Percentiles rank a stretch among this genome's conserved stretches.
Conservation (phyloP, 2,329 filamentous ascomycete genomes). For the Aureobasidium zeae region DNA sequence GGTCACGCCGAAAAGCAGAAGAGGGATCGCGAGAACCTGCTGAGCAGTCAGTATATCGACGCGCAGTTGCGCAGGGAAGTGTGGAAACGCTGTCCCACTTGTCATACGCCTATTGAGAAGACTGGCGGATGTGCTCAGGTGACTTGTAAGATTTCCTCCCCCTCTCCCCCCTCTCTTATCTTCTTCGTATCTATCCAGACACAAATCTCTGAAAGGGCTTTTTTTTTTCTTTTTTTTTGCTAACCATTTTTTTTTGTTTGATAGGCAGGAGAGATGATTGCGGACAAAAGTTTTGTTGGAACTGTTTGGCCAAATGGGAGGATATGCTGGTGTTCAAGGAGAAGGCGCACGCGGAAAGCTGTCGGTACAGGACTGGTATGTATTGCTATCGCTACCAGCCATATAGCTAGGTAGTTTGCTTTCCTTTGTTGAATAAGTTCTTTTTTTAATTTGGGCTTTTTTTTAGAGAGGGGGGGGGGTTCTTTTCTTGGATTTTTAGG, state of each 20-base stretch:
- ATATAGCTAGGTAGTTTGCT: no score
- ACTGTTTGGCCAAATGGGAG: conserved; percentile 27
- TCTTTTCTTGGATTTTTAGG: no score
- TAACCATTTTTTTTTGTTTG: no score
- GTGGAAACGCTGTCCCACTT: background rate
- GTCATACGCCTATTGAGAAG: conserved; percentile 14
- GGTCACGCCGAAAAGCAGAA: conserved; percentile 20
- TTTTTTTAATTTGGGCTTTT: no score
- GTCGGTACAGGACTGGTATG: background rate
- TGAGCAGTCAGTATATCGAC: conserved; percentile 16
- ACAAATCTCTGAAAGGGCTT: no score
- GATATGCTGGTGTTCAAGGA: background rate
- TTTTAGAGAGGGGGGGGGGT: no score
- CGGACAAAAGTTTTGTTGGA: conserved; percentile 34
- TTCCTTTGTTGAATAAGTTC: no score
- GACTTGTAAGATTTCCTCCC: conserved; percentile 22
- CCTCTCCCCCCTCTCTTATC: background rate
- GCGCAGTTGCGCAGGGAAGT: conserved; percentile 25
- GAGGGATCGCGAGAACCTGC: conserved; percentile 19
- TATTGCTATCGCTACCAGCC: background rate
- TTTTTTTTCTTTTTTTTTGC: no score
- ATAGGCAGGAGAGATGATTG: conserved; percentile 26
- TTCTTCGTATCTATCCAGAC: no score
- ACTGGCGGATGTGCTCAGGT: conserved; percentile 34
- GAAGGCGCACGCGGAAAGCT: background rate